Percentiles rank a stretch among this genome's conserved stretches.
Conservation (phyloP, 1,284 basidiomycete species). For the Phaffia rhodozyma region DNA sequence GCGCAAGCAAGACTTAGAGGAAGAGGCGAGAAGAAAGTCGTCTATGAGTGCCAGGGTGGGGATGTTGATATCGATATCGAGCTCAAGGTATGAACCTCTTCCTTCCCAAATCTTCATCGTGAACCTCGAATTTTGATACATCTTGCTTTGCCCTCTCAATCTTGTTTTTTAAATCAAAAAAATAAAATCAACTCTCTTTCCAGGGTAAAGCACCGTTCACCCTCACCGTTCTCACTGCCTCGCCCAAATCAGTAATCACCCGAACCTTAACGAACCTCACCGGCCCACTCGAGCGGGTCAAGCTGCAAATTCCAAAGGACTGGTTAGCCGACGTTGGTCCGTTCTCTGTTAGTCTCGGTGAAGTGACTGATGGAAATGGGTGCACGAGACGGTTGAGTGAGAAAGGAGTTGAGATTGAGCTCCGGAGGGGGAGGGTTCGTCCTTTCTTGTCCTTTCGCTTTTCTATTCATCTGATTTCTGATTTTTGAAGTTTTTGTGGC, state of each 20-base stretch:
- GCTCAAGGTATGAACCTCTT: not conserved
- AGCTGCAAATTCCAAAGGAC: constrained; percentile 1
- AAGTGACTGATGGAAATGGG: constrained; percentile 10
- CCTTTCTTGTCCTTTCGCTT: not conserved
- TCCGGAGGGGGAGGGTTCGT: constrained; percentile 1
- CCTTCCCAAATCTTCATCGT: not conserved
- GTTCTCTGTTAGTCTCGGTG: not conserved
- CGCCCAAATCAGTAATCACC: not conserved
- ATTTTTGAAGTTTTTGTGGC: not conserved
- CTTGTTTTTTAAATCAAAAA: too few relatives aligned
- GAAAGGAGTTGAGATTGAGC: constrained; percentile 5
- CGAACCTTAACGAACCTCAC: constrained; percentile 3
- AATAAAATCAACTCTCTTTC: too few relatives aligned
- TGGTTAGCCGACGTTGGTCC: not conserved
- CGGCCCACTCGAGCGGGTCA: not conserved
- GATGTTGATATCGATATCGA: constrained; percentile 3
- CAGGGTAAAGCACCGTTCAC: constrained; percentile 11
- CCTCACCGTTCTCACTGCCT: constrained; percentile 5
- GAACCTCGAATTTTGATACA: not conserved
- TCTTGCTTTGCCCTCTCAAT: not conserved
- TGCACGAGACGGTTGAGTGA: constrained; percentile 6
- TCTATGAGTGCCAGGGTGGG: constrained; percentile 8
- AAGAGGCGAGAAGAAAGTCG: not conserved
- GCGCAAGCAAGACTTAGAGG: constrained; percentile 3
- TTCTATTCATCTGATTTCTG: not conserved